Evolutionary conservation across 306 rosid species (phyloP).

Genomic region (Hippophae tibetana): DNA sequence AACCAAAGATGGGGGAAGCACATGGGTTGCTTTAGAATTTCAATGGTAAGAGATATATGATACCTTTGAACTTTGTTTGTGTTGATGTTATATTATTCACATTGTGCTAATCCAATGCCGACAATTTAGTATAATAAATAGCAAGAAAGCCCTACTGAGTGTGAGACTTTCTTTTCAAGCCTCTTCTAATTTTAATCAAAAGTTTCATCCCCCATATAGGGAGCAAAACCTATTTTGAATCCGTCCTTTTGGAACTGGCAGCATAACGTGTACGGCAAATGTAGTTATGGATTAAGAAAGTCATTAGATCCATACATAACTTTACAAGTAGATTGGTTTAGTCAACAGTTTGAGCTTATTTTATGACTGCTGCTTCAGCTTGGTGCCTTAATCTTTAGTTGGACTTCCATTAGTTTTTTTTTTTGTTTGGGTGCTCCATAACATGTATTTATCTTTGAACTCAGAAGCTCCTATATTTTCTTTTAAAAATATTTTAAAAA

Average conservation of each 20-base stretch:
- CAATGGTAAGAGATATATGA: background rate
- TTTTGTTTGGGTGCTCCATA: background rate
- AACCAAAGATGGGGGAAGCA: conserved; percentile 9
- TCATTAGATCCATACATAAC: background rate
- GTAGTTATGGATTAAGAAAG: conserved; percentile 4
- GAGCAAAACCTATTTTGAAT: conserved; percentile 7
- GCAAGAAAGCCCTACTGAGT: background rate
- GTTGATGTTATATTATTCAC: too few species aligned
- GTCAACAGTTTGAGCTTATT: background rate
- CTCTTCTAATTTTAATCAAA: background rate
- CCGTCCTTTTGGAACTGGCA: conserved; percentile 11
- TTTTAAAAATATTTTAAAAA: too few species aligned
- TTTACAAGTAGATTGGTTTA: background rate
- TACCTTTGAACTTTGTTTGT: conserved; percentile 8
- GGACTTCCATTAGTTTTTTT: background rate
- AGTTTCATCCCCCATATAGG: conserved; percentile 13
- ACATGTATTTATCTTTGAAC: too few species aligned
- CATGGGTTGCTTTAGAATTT: conserved; percentile 21
- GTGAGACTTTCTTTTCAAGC: background rate
- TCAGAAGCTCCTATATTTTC: too few species aligned
- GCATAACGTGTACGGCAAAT: conserved; percentile 31
- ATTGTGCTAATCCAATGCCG: background rate
- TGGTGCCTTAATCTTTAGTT: too few species aligned
- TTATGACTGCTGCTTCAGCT: background rate
- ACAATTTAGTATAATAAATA: too few species aligned